Conservation (phyloP, 2,329 filamentous ascomycete genomes). For the Diaporthe sp. region DNA sequence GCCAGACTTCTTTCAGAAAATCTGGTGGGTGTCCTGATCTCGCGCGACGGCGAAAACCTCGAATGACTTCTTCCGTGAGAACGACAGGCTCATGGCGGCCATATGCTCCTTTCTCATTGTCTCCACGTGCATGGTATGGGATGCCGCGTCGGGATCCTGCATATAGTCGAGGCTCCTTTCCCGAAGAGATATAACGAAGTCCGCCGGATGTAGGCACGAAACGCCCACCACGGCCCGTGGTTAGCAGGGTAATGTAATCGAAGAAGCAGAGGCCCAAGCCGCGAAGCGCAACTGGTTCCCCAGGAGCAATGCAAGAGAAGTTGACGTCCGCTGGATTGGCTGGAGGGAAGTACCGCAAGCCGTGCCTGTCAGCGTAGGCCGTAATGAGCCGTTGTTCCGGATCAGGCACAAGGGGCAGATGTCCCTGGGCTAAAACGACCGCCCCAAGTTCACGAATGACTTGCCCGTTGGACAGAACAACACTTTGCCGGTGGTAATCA, state of each 20-base stretch:
- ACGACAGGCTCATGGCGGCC: slow-evolving; percentile 4
- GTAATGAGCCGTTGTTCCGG: neutral
- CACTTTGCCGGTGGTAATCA: too few species aligned
- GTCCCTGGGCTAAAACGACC: neutral
- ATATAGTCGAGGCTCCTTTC: slow-evolving; percentile 15
- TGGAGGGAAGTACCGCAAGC: neutral
- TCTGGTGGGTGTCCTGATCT: neutral
- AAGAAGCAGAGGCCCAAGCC: slow-evolving; percentile 15
- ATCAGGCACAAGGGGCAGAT: neutral
- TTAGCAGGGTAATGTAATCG: slow-evolving; percentile 6
- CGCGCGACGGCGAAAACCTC: neutral
- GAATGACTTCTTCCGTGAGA: neutral
- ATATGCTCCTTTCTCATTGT: neutral
- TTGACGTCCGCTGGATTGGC: slow-evolving; percentile 6
- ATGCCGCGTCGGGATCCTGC: slow-evolving; percentile 15
- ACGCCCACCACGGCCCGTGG: slow-evolving; percentile 4
- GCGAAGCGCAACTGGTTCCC: neutral
- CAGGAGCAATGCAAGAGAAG: neutral
- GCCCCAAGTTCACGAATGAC: neutral
- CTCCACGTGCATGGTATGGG: neutral
- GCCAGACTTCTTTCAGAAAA: slow-evolving; percentile 17
- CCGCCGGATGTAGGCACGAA: neutral
- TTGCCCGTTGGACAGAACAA: slow-evolving; percentile 3
- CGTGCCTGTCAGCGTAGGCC: neutral
- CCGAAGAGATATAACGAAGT: slow-evolving; percentile 1